Evolutionary conservation across 768 basidiomycete species (phyloP).

Genomic region (Hortiboletus campestris): DNA sequence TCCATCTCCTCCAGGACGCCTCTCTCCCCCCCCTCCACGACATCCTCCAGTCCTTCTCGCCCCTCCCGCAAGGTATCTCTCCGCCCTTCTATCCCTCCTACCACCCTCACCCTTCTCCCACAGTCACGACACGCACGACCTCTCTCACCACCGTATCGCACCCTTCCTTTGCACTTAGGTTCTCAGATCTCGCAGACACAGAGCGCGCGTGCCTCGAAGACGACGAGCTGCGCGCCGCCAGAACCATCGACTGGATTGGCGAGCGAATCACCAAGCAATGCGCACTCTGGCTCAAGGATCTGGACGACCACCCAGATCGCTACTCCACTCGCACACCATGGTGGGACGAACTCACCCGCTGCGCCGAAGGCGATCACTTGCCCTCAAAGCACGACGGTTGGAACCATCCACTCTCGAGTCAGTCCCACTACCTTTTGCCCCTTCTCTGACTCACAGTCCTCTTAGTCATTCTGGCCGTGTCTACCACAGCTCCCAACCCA

Average conservation of each 20-base stretch:
- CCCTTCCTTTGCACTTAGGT: slow-evolving; percentile 69
- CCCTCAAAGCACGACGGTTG: slow-evolving; percentile 74
- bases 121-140: slow-evolving; percentile 80
- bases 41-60: slow-evolving; percentile 82
- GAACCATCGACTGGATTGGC: slow-evolving; percentile 86
- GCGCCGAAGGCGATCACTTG: slow-evolving; percentile 72
- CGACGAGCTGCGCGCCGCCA: slow-evolving; percentile 72
- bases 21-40: slow-evolving; percentile 68
- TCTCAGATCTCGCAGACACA: slow-evolving; percentile 71
- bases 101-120: slow-evolving; percentile 6
- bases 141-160: slow-evolving; percentile 69
- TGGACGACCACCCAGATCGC: slow-evolving; percentile 46
- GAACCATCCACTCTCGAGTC: slow-evolving; percentile 85
- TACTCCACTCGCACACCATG: slow-evolving; percentile 60
- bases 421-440: slow-evolving; percentile 30
- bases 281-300: slow-evolving; percentile 68
- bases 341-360: slow-evolving; percentile 84
- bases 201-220: slow-evolving; percentile 76
- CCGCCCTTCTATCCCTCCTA: not conserved
- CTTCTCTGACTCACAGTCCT: slow-evolving; percentile 9
- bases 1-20: slow-evolving; percentile 52
- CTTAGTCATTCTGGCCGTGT: slow-evolving; percentile 77
- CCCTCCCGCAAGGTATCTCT: slow-evolving; percentile 69
- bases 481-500: slow-evolving; percentile 79
- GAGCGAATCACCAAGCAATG: slow-evolving; percentile 64